Percentiles rank a stretch among this genome's conserved stretches.
Conservation (phyloP, 1,139 yeast genomes). For the Geotrichum klebahnii region DNA sequence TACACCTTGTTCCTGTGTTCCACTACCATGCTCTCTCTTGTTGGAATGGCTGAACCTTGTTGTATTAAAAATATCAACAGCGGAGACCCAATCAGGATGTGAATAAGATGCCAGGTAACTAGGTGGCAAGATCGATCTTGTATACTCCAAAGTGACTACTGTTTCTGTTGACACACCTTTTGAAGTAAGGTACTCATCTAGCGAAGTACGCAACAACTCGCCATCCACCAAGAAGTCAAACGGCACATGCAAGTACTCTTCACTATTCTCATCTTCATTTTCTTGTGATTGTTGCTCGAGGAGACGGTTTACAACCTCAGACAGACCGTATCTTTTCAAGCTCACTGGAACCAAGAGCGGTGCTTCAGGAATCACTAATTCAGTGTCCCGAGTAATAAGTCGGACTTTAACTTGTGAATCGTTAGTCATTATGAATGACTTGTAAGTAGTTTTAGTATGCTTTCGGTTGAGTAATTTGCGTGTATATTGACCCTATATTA, state of each 20-base stretch:
- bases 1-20: slow-evolving; percentile 25
- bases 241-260: slow-evolving; percentile 58
- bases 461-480: no score
- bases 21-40: slow-evolving; percentile 19
- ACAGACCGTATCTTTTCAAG: slow-evolving; percentile 83
- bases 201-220: slow-evolving; percentile 65
- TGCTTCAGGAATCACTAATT: slow-evolving; percentile 70
- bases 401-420: slow-evolving; percentile 60
- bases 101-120: slow-evolving; percentile 80
- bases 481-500: no score
- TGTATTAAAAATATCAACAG: slow-evolving; percentile 50
- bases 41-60: slow-evolving; percentile 28
- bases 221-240: slow-evolving; percentile 92
- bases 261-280: slow-evolving; percentile 29
- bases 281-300: slow-evolving; percentile 42
- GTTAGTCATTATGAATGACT: slow-evolving; percentile 14
- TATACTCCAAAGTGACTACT: slow-evolving; percentile 75
- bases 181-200: slow-evolving; percentile 70
- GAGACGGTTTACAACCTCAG: slow-evolving; percentile 90
- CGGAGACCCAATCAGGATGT: slow-evolving; percentile 94
- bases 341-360: slow-evolving; percentile 75
- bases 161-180: slow-evolving; percentile 83
- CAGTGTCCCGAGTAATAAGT: slow-evolving; percentile 82
- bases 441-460: no score
- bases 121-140: slow-evolving; percentile 91